Evolutionary conservation across 306 rosid species (phyloP).

Genomic region (Neltuma alba): DNA sequence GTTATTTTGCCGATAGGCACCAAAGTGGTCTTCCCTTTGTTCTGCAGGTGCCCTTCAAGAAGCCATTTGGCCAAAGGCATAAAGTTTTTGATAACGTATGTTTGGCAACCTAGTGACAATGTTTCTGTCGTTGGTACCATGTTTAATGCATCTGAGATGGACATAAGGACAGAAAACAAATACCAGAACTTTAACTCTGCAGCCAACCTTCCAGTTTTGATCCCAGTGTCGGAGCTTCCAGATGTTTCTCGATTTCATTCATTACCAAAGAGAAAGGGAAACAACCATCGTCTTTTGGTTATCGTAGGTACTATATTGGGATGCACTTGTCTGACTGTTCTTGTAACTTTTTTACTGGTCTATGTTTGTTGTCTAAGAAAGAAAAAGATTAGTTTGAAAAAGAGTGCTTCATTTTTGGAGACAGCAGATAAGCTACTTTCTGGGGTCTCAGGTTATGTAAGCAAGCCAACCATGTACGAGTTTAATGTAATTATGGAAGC

Average conservation of each 20-base stretch:
- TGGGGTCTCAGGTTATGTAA: constrained; percentile 73
- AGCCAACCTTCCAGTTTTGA: constrained; percentile 51
- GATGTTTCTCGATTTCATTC: constrained; percentile 44
- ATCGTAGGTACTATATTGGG: constrained; percentile 49
- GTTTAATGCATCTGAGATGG: constrained; percentile 51
- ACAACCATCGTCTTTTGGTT: constrained; percentile 25
- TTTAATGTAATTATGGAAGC: constrained; percentile 56
- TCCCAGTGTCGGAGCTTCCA: constrained; percentile 68
- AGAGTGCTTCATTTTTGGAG: constrained; percentile 44
- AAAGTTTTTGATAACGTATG: constrained; percentile 54
- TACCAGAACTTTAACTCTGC: constrained; percentile 41
- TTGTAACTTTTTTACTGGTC: constrained; percentile 31
- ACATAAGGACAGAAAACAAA: constrained; percentile 52
- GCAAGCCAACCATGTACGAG: constrained; percentile 68
- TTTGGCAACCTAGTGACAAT: constrained; percentile 68
- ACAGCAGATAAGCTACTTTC: constrained; percentile 59
- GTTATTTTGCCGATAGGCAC: constrained; percentile 36
- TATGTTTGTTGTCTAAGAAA: constrained; percentile 33
- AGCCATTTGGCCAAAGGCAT: constrained; percentile 41
- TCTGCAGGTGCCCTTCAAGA: constrained; percentile 74
- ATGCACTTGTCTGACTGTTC: constrained; percentile 37
- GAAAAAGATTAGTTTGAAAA: constrained; percentile 40
- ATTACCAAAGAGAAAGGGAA: constrained; percentile 18
- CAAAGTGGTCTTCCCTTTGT: constrained; percentile 61
- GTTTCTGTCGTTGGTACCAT: constrained; percentile 45